Percentiles rank a stretch among this genome's conserved stretches.
phyloP scores from a whole-genome alignment of 768 basidiomycete species.

The Flagelloscypha sp. region DNA sequence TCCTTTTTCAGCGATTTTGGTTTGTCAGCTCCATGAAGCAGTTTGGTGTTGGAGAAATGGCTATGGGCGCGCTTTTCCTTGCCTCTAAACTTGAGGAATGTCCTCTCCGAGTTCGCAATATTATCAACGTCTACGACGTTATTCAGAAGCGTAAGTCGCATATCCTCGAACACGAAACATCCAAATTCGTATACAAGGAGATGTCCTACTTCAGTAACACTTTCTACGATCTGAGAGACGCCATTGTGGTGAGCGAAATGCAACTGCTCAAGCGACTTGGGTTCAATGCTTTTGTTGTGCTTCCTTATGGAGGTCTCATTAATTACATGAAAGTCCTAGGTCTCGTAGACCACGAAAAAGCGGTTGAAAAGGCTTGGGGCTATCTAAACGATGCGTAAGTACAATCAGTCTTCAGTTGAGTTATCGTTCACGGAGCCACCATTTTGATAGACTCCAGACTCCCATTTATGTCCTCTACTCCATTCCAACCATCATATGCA shows the following conservation, averaged over 20 bases:
- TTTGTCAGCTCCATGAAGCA: constrained; percentile 92
- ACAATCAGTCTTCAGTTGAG: neutral
- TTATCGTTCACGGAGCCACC: neutral
- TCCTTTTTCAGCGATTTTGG: constrained; percentile 95
- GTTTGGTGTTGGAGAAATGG: constrained; percentile 85
- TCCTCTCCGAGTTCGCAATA: constrained; percentile 83
- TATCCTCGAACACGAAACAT: constrained; percentile 23
- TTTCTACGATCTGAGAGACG: constrained; percentile 94
- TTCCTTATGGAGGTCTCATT: constrained; percentile 90
- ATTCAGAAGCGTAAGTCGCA: constrained; percentile 70
- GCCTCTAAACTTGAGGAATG: constrained; percentile 92
- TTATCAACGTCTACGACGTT: constrained; percentile 91
- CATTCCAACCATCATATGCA: constrained; percentile 82
- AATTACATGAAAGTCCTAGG: constrained; percentile 91
- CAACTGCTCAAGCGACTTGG: constrained; percentile 93
- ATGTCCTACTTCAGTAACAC: constrained; percentile 86
- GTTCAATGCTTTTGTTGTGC: constrained; percentile 88
- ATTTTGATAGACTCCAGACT: constrained; percentile 70
- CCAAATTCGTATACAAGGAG: constrained; percentile 55
- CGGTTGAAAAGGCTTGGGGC: constrained; percentile 81
- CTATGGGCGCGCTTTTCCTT: constrained; percentile 82
- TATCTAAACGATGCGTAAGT: constrained; percentile 94
- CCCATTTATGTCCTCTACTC: constrained; percentile 88
- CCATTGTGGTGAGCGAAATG: constrained; percentile 92
- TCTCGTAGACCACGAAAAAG: constrained; percentile 61